Base-by-base conservation (phyloP, 2,329 filamentous ascomycete species). In the Claviceps maximensis region DNA sequence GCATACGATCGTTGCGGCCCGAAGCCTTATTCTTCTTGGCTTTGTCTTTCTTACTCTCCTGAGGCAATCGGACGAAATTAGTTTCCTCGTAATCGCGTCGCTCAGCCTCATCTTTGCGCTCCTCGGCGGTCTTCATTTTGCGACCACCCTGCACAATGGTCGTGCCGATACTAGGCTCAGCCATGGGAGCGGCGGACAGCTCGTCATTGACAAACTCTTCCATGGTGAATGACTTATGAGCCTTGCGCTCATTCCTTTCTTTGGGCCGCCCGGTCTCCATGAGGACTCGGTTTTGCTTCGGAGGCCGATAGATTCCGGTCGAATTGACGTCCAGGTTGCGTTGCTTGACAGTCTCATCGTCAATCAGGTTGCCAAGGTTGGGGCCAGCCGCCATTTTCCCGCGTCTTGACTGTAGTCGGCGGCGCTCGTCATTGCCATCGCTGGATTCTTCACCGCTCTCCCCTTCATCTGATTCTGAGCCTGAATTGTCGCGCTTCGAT, bases 141-240 rank as follows among this genome's bases (percentile, higher is more conserved):
- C 91, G 81, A 36, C 93, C 93, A 49, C 86, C 84, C 49, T 82
- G 76, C 4, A 84, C 75, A 60, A 96, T 94, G 19, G 87, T 95
- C 53, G 87, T 93, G 55, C 93, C 94, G 61, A 98, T 94, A 60
- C 86, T 94, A 52, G 91, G 89, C 66, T 94, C 80, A 1, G 89
- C 87, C 54, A 88, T 70, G 1, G 93, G 93, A 2, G 88, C 88
- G 6, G 78, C 70, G 0, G 89, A 90, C 55, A 97, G 76, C 68
- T 98, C 93, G 19, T 86, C 83, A 49, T 79, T 82, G 57, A 98
- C 82, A 62, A 94, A 98, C 63, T 97, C 91, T 64, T 97, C 90
- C 64, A 98, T 82, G 1, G 89, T 89, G 47, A 83, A 82, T 0
- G 90, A 95, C 64, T 87, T 87, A 56, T 79, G 76, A 2, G 81